These are phyloP conservation scores for Pythium rhizo-oryzae DNA, from an alignment of 352 stramenopile genomes.

Conservation along the genomic window DNA sequence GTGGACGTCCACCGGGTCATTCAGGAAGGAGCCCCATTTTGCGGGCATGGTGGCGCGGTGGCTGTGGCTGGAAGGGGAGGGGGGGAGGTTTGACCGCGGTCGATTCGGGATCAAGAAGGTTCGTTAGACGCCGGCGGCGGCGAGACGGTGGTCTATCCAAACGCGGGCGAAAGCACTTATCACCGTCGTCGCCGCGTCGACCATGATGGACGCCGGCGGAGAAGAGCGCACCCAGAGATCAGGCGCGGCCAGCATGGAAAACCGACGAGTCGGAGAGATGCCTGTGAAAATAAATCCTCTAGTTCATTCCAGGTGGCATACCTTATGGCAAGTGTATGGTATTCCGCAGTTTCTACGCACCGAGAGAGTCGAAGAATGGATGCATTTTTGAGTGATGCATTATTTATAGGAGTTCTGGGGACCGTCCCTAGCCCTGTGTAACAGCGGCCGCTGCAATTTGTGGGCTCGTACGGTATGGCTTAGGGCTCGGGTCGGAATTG, in stretches of 20 bases:
- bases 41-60: slow-evolving; percentile 1
- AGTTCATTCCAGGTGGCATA: not conserved
- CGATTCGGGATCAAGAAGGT: not conserved
- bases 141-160: not conserved
- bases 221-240: slow-evolving; percentile 9
- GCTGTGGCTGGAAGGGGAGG: not conserved
- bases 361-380: not conserved
- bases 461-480: slow-evolving; percentile 15
- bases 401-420: not conserved
- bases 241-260: not conserved
- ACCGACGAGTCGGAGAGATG: slow-evolving; percentile 19
- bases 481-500: slow-evolving; percentile 27
- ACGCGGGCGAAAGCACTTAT: no score
- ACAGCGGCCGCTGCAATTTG: slow-evolving; percentile 27
- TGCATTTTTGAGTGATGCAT: not conserved
- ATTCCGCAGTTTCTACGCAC: not conserved
- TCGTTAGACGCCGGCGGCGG: not conserved
- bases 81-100: not conserved
- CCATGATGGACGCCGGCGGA: slow-evolving; percentile 9
- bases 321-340: not conserved
- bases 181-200: not conserved
- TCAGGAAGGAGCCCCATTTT: slow-evolving; percentile 9
- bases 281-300: slow-evolving; percentile 13
- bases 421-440: slow-evolving; percentile 29
- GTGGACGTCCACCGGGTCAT: not conserved